A percentile compares a stretch with the other conserved stretches of the same genome.
These are phyloP conservation scores for Gardenia jasminoides DNA, from an alignment of 257 asterid genomes.

Conservation along the genomic window DNA sequence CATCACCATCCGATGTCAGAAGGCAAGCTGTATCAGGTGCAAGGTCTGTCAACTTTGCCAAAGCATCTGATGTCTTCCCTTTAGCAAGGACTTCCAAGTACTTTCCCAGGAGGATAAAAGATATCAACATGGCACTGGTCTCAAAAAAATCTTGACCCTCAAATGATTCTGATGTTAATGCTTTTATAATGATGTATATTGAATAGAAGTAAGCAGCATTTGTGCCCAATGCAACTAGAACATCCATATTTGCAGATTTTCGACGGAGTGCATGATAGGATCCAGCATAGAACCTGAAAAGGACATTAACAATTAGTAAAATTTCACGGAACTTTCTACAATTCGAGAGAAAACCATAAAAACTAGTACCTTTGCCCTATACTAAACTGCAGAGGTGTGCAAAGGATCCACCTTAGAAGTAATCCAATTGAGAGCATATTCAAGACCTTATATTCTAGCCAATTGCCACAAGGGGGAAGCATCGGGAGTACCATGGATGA, in stretches of 20 bases:
- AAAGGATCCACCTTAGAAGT: conserved; percentile 86
- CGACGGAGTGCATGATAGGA: conserved; percentile 86
- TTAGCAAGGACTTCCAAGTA: conserved; percentile 92
- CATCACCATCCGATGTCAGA: conserved; percentile 72
- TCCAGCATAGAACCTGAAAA: conserved; percentile 87
- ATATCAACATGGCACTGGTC: conserved; percentile 97
- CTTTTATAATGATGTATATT: conserved; percentile 69
- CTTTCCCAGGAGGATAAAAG: conserved; percentile 93
- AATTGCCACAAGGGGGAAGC: conserved; percentile 90
- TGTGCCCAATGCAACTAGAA: conserved; percentile 96
- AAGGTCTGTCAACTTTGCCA: conserved; percentile 85
- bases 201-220: conserved; percentile 97
- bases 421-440: conserved; percentile 78
- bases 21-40: conserved; percentile 90
- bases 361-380: conserved; percentile 77
- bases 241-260: conserved; percentile 96
- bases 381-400: conserved; percentile 93
- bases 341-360: conserved; percentile 3
- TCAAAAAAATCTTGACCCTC: conserved; percentile 98
- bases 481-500: conserved; percentile 92
- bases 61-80: conserved; percentile 94
- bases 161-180: conserved; percentile 61
- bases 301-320: conserved; percentile 27
- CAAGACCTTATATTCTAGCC: conserved; percentile 78
- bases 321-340: conserved; percentile 1